Percentiles rank a stretch among this genome's conserved stretches.
Conservation (phyloP, 2,329 filamentous ascomycete genomes). For the Seiridium unicorne region DNA sequence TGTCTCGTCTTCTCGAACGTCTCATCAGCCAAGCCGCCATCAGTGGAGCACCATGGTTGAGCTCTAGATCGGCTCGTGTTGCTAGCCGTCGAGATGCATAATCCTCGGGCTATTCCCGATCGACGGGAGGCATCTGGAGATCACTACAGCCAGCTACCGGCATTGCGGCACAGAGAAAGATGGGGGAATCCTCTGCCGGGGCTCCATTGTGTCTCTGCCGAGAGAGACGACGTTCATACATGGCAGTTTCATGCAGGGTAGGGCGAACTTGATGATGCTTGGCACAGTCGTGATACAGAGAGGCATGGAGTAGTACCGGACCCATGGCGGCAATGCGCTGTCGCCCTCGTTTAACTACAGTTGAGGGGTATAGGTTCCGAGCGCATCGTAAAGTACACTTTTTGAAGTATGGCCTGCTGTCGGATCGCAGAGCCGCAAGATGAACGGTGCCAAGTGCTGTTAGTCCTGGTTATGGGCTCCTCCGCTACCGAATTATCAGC, state of each 20-base stretch:
- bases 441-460: neutral
- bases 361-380: too few relatives aligned
- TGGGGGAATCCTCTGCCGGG: neutral
- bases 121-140: neutral
- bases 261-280: neutral
- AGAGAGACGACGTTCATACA: neutral
- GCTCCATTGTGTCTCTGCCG: neutral
- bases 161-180: neutral
- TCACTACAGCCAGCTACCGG: neutral
- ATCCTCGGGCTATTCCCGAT: neutral
- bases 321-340: neutral
- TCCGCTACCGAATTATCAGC: neutral
- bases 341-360: too few relatives aligned
- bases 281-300: neutral
- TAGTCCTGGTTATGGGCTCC: neutral
- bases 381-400: neutral
- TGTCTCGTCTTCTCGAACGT: conserved; percentile 9
- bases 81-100: neutral
- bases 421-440: conserved; percentile 2
- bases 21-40: neutral
- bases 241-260: neutral
- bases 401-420: neutral
- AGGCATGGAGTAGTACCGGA: neutral
- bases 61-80: neutral
- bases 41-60: neutral